These are phyloP conservation scores for Serendipita indica DNA, from an alignment of 768 basidiomycete genomes.

Conservation along the genomic window DNA sequence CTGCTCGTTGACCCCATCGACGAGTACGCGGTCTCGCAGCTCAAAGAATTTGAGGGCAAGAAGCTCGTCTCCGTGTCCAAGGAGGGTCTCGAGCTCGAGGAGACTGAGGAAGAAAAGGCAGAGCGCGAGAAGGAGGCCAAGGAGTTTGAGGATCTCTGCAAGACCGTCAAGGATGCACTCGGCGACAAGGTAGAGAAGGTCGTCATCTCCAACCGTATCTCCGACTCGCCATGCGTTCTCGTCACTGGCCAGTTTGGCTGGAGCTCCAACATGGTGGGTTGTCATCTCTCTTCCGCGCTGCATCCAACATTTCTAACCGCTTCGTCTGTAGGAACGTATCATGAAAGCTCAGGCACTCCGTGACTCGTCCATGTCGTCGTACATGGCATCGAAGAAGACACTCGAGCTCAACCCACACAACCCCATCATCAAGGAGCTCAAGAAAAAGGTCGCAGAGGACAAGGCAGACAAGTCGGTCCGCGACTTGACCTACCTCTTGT, in stretches of 20 bases:
- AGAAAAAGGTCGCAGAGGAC: slow-evolving; percentile 32
- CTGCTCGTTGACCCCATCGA: slow-evolving; percentile 39
- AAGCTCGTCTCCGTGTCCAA: slow-evolving; percentile 39
- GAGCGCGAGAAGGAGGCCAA: slow-evolving; percentile 30
- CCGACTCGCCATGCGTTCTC: slow-evolving; percentile 31
- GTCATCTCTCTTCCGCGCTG: not conserved
- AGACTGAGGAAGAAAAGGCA: slow-evolving; percentile 37
- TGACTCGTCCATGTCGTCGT: slow-evolving; percentile 31
- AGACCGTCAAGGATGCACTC: slow-evolving; percentile 36
- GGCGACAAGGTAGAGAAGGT: slow-evolving; percentile 42
- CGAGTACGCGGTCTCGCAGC: slow-evolving; percentile 37
- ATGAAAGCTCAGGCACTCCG: slow-evolving; percentile 37
- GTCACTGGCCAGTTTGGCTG: slow-evolving; percentile 39
- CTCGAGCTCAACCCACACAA: slow-evolving; percentile 35
- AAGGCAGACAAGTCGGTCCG: slow-evolving; percentile 33
- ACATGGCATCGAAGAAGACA: slow-evolving; percentile 36
- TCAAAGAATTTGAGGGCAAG: slow-evolving; percentile 39
- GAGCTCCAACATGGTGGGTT: slow-evolving; percentile 33
- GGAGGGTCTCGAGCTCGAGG: slow-evolving; percentile 39
- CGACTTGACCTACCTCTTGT: slow-evolving; percentile 33
- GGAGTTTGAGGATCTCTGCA: slow-evolving; percentile 32
- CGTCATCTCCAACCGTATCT: slow-evolving; percentile 33
- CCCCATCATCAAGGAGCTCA: slow-evolving; percentile 37
- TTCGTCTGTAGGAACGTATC: slow-evolving; percentile 23
- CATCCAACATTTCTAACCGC: not conserved